phyloP scores from a whole-genome alignment of 495 filamentous ascomycete species.

The Glutinoglossum americanum region DNA sequence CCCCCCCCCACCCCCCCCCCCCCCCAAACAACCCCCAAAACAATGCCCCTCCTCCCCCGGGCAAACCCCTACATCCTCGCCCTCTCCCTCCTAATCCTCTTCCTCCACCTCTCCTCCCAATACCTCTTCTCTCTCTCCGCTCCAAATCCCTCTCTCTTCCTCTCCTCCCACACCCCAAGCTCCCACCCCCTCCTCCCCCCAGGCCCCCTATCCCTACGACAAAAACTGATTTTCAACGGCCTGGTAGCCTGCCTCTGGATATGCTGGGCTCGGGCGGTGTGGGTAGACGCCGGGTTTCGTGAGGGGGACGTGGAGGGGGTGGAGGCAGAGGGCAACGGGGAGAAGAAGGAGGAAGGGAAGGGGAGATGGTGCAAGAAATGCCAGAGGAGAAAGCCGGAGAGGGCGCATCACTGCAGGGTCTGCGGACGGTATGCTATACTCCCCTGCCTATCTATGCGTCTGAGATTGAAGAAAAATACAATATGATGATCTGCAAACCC shows the following conservation, averaged over 20 bases:
- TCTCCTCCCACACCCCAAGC: too few relatives aligned
- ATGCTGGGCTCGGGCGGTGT: slow-evolving; percentile 56
- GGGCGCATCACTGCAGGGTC: slow-evolving; percentile 79
- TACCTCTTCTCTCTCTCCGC: too few relatives aligned
- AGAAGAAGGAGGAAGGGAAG: slow-evolving; percentile 51
- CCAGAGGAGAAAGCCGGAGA: slow-evolving; percentile 55
- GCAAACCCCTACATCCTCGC: neutral
- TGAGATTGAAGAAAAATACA: too few relatives aligned
- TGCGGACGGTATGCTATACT: slow-evolving; percentile 37
- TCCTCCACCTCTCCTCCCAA: slow-evolving; percentile 72
- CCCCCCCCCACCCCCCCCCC: too few relatives aligned
- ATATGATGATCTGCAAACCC: too few relatives aligned
- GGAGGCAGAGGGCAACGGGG: slow-evolving; percentile 71
- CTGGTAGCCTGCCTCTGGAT: slow-evolving; percentile 54
- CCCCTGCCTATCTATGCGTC: neutral
- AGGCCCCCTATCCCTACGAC: slow-evolving; percentile 33
- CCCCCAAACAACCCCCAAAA: too few relatives aligned
- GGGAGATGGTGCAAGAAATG: slow-evolving; percentile 75
- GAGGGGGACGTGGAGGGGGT: too few relatives aligned
- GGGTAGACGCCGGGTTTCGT: slow-evolving; percentile 55
- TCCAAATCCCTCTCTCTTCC: too few relatives aligned
- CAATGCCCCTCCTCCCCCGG: too few relatives aligned
- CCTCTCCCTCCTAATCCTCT: slow-evolving; percentile 38
- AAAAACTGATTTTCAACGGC: slow-evolving; percentile 52
- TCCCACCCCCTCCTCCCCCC: slow-evolving; percentile 52